These are phyloP conservation scores for Guyanaporus albipodus DNA, from an alignment of 768 basidiomycete genomes.

Conservation along the genomic window DNA sequence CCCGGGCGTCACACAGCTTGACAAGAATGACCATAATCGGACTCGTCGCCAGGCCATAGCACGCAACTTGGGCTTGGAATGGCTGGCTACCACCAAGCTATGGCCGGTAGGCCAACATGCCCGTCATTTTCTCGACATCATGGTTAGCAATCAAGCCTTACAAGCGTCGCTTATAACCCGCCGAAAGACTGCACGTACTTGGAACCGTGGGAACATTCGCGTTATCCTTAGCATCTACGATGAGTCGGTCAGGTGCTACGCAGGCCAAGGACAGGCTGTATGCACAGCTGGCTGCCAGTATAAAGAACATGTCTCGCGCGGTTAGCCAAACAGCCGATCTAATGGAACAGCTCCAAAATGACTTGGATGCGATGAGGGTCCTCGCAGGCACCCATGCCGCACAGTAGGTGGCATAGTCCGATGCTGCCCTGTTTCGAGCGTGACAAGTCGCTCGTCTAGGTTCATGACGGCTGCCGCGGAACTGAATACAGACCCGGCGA, in stretches of 20 bases:
- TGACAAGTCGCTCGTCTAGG: constrained; percentile 25
- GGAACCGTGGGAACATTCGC: no score
- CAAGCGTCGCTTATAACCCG: constrained; percentile 8
- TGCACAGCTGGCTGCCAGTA: constrained; percentile 63
- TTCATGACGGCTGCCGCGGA: constrained; percentile 50
- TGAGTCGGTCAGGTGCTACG: constrained; percentile 47
- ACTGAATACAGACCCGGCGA: constrained; percentile 32
- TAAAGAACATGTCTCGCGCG: constrained; percentile 64
- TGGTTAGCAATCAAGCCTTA: neutral
- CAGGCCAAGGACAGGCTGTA: constrained; percentile 82
- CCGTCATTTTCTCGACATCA: neutral
- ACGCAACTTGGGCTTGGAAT: no score
- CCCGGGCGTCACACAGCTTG: constrained; percentile 10
- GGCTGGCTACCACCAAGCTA: neutral
- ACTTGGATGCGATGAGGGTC: constrained; percentile 73
- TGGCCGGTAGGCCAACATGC: neutral
- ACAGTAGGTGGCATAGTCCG: constrained; percentile 48
- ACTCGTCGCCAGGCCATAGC: neutral
- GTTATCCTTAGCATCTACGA: constrained; percentile 2
- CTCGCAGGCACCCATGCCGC: constrained; percentile 79
- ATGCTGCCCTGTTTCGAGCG: neutral
- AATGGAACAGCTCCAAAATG: constrained; percentile 70
- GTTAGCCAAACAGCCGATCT: constrained; percentile 72
- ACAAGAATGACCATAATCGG: constrained; percentile 16
- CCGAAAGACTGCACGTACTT: no score